Evolutionary conservation across 768 basidiomycete genomes (phyloP).

Genomic region (Lentinus tigrinus): DNA sequence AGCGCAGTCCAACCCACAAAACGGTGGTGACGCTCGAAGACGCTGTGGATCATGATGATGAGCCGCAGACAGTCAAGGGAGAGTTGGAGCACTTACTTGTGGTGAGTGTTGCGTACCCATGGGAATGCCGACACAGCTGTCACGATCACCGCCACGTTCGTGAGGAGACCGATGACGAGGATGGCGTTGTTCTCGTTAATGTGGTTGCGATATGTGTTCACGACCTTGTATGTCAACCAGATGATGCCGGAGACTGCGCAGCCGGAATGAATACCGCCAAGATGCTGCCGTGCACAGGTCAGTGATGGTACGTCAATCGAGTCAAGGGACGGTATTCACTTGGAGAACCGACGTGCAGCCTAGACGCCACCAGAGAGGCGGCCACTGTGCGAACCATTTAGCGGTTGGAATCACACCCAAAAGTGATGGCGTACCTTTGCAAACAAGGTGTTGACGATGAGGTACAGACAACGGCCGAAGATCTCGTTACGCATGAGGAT

Average conservation of each 20-base stretch:
- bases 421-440: constrained; percentile 53
- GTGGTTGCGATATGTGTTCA: constrained; percentile 51
- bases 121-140: constrained; percentile 69
- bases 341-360: constrained; percentile 73
- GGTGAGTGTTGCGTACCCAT: constrained; percentile 78
- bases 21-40: constrained; percentile 79
- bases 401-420: neutral
- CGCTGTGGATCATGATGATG: constrained; percentile 36
- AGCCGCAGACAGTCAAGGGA: neutral
- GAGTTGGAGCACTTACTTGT: constrained; percentile 53
- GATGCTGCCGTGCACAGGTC: constrained; percentile 41
- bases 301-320: neutral
- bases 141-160: constrained; percentile 53
- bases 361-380: constrained; percentile 69
- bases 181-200: constrained; percentile 53
- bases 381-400: constrained; percentile 46
- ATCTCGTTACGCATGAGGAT: constrained; percentile 81
- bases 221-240: constrained; percentile 67
- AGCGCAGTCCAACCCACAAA: constrained; percentile 76
- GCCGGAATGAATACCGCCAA: constrained; percentile 78
- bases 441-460: constrained; percentile 68
- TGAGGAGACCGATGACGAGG: constrained; percentile 60
- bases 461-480: constrained; percentile 75
- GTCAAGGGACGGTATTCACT: constrained; percentile 28
- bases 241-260: constrained; percentile 69